These are phyloP conservation scores for Penicillium diatomitis DNA, from an alignment of 495 filamentous ascomycete genomes.

Conservation along the genomic window DNA sequence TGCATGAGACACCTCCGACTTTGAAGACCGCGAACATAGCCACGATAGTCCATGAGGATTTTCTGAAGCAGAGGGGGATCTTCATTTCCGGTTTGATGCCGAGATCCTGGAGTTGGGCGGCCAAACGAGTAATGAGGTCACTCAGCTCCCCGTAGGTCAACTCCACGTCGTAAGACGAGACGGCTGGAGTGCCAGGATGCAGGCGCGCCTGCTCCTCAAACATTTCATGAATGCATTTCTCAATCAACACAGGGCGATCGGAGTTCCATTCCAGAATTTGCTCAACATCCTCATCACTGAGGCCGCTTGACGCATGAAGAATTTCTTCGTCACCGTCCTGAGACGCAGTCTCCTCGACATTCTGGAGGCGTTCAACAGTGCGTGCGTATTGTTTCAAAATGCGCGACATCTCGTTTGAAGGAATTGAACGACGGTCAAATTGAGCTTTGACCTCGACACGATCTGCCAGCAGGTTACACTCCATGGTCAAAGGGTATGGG, in stretches of 20 bases:
- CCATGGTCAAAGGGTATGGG: not conserved
- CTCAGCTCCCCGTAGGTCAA: slow-evolving; percentile 44
- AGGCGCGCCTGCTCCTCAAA: slow-evolving; percentile 19
- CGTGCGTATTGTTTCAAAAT: slow-evolving; percentile 1
- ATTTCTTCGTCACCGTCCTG: not conserved
- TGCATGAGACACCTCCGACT: slow-evolving; percentile 4
- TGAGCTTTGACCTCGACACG: not conserved
- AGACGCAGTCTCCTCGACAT: not conserved
- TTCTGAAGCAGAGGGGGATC: slow-evolving; percentile 38
- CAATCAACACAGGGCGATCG: not conserved
- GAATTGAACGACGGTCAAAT: not conserved
- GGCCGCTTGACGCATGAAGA: not conserved
- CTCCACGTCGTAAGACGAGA: slow-evolving; percentile 39
- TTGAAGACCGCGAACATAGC: slow-evolving; percentile 37
- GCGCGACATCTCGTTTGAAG: not conserved
- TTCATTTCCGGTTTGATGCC: slow-evolving; percentile 23
- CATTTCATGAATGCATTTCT: not conserved
- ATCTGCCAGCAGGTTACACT: not conserved
- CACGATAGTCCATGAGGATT: slow-evolving; percentile 34
- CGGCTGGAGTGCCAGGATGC: slow-evolving; percentile 19
- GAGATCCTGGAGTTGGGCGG: slow-evolving; percentile 15
- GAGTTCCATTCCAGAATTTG: not conserved
- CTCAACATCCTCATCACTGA: not conserved
- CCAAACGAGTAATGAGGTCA: slow-evolving; percentile 14
- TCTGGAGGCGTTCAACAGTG: not conserved